Evolutionary conservation across 805 yeast genomes (phyloP), one percentile per base, ranked within the genome.

Genomic region (Dipodascopsis uninucleata): DNA sequence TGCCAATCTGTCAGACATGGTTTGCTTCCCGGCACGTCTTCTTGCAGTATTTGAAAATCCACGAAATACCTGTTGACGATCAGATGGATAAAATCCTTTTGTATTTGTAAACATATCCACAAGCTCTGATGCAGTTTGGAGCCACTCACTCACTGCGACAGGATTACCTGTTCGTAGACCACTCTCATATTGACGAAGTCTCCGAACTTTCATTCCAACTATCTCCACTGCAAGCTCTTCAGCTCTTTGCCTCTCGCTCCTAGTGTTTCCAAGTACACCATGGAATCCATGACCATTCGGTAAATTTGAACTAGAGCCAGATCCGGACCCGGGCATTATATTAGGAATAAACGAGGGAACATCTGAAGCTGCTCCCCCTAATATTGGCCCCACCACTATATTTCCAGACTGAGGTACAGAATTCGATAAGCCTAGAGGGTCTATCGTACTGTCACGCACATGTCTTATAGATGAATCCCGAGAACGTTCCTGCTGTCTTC

Each of bases 31-130:
- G 23, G 53, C 50, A 7, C 49, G 52, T 26, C 78, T 77, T 43
- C 83, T 71, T 20, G 82, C 75, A 33, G 76, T 69, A 9, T 82
- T 71, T 22, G 79, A 78, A n/a, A 58, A 37, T 14, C 89, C 88
- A 36, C 77, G 78, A 60, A 85, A 85, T 17, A 74, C 72, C 39
- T 81, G 78, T 9, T 81, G 81, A 45, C 82, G 75, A 57, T 86
- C 94, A 38, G 79, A 74, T 1, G 89, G 84, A 58, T 85, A 89
- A 53, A 93, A 85, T 56, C 79, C 79, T 50, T 81, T 74, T 9
- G 85, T 87, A 43, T 81, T 76, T 21, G 84, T 78, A 60, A 93
- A 89, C 48, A 85, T 78, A 58, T 88, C 95, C 32, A 90, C 78
- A 39, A 93, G 71, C 54, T 84, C 95, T 2, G 85, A 76, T 0